Base-by-base conservation (phyloP, 139 green algal genomes). In the Coelastrella sp. region DNA sequence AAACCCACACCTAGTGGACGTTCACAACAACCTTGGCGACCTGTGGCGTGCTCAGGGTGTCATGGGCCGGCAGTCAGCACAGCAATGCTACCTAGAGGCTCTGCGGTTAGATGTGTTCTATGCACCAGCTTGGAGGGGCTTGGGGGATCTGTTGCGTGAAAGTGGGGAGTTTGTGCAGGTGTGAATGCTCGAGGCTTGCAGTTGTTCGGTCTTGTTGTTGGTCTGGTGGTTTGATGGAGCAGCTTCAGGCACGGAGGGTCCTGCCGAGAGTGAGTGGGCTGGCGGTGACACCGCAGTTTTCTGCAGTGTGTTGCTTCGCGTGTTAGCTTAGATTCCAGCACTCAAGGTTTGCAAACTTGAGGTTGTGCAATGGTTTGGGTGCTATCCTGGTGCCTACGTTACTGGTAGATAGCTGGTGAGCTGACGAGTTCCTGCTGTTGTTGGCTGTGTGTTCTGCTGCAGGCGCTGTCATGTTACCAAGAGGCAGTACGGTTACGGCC, bases 21-120 rank as follows among this genome's bases (percentile, higher is more conserved):
- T 98, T 85, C 95, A 96, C 88, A 96, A 92, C 86, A 97, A 97
- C 86, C 82, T 98, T 75, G 96, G 96, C 1, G 97, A 98, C 88
- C 80, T 98, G 65, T 97, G 96, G 95, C 94, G 96, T 22, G 90
- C 94, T 2, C 93, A 86, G 91, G 93, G 95, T 19, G 65, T 88
- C 4, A 78, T 89, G 4, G 93, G 93, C 0, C 73, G 87, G 3
- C 10, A 89, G 10, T 80, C 86, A 0, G 96, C 96, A 5, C 87
- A 97, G 92, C 84, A 90, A 19, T 97, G 95, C 92, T 98, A 98
- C 91, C 54, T 84, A 4, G 92, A 96, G 80, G 97, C 94, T 13
- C 92, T 98, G 65, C 74, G 85, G 17, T 59, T 95, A n/a, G 80
- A 96, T 78, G 89, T 80, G 22, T 54, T 64, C 7, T 97, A 95